Conservation (phyloP, 768 basidiomycete genomes). For the Thelephora ganbajun region DNA sequence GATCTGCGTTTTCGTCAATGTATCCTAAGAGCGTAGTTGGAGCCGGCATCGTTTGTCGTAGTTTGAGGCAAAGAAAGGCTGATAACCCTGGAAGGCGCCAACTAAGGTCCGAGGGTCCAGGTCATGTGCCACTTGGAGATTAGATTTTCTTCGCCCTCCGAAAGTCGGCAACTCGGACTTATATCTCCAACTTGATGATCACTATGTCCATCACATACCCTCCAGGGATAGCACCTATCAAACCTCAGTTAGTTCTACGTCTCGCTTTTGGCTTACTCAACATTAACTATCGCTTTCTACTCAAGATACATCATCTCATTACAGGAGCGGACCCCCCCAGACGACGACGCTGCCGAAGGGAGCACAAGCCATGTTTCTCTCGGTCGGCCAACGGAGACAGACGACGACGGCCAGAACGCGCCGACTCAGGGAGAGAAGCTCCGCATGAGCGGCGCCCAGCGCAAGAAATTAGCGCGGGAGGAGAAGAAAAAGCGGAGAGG, state of each 20-base stretch:
- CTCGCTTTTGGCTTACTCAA: neutral
- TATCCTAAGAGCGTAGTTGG: slow-evolving; percentile 22
- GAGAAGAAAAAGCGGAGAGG: slow-evolving; percentile 66
- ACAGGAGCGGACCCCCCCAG: slow-evolving; percentile 17
- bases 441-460: slow-evolving; percentile 19
- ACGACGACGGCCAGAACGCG: slow-evolving; percentile 8
- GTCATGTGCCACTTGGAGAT: no score
- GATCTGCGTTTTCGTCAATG: slow-evolving; percentile 52
- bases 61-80: no score
- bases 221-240: slow-evolving; percentile 40
- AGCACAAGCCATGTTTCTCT: slow-evolving; percentile 22
- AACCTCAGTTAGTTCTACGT: slow-evolving; percentile 28
- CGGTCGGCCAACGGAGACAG: slow-evolving; percentile 8
- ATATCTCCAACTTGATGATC: no score
- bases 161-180: neutral
- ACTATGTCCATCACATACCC: slow-evolving; percentile 9
- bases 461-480: slow-evolving; percentile 39
- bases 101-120: no score
- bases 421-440: slow-evolving; percentile 9
- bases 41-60: slow-evolving; percentile 14
- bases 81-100: no score
- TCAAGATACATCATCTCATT: slow-evolving; percentile 27
- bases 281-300: neutral
- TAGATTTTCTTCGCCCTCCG: neutral
- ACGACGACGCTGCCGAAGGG: slow-evolving; percentile 57